Percentiles rank a stretch among this genome's conserved stretches.
phyloP scores from a whole-genome alignment of 1,139 yeast species.

The Yamadazyma blattariae region DNA sequence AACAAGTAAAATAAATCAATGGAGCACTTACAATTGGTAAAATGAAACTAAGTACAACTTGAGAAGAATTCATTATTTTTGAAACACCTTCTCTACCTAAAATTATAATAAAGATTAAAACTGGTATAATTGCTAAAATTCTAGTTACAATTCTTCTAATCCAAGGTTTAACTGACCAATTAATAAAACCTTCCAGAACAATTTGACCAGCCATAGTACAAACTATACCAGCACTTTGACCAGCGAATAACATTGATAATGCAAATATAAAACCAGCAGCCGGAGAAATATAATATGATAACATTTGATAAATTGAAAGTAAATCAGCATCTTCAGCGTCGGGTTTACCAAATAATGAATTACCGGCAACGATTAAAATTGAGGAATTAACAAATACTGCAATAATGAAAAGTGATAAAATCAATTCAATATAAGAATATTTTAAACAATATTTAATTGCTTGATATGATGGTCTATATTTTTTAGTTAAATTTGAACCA shows the following conservation, averaged over 20 bases:
- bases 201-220: conserved; percentile 88
- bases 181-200: conserved; percentile 78
- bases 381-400: conserved; percentile 77
- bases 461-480: conserved; percentile 61
- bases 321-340: conserved; percentile 71
- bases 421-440: conserved; percentile 64
- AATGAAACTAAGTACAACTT: conserved; percentile 66
- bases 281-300: conserved; percentile 58
- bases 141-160: conserved; percentile 70
- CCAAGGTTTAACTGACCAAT: conserved; percentile 75
- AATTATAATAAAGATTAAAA: conserved; percentile 57
- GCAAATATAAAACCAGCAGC: conserved; percentile 75
- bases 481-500: conserved; percentile 27
- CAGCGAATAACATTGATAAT: conserved; percentile 69
- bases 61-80: conserved; percentile 68
- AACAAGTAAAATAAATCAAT: conserved; percentile 65
- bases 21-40: conserved; percentile 79
- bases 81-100: conserved; percentile 72
- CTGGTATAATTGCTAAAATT: conserved; percentile 70
- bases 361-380: conserved; percentile 71
- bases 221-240: conserved; percentile 81
- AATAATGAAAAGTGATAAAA: conserved; percentile 62
- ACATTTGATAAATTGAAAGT: conserved; percentile 66
- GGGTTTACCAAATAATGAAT: conserved; percentile 59
- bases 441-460: conserved; percentile 66